Percentiles rank a stretch among this genome's conserved stretches.
Evolutionary conservation across 306 rosid genomes (phyloP).

Genomic region (Purshia tridentata): DNA sequence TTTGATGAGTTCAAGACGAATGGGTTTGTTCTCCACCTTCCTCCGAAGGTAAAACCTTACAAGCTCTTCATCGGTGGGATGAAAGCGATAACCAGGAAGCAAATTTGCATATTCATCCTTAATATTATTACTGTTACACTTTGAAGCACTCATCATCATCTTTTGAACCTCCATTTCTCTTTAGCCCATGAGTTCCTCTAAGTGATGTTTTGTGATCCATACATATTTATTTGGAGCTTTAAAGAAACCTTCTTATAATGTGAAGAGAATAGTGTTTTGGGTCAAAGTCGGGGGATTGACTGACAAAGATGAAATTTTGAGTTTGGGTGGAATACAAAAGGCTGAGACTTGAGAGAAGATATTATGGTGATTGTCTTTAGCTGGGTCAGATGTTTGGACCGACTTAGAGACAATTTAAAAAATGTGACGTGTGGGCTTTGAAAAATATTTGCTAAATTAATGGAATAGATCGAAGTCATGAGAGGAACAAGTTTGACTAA

Average conservation of each 20-base stretch:
- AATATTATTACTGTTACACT: neutral
- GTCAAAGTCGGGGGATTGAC: slow-evolving; percentile 4
- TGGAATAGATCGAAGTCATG: neutral
- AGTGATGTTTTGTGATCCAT: neutral
- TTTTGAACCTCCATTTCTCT: slow-evolving; percentile 15
- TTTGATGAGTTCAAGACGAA: slow-evolving; percentile 27
- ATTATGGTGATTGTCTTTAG: neutral
- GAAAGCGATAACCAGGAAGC: slow-evolving; percentile 35
- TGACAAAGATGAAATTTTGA: neutral
- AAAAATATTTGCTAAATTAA: neutral
- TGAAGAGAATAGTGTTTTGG: slow-evolving; percentile 2
- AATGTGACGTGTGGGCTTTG: neutral
- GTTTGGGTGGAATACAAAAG: neutral
- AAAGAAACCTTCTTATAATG: neutral
- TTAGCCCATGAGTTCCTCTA: slow-evolving; percentile 2
- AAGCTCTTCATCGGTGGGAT: slow-evolving; percentile 37
- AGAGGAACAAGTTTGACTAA: slow-evolving; percentile 15
- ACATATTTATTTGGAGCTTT: neutral
- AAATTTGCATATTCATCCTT: neutral
- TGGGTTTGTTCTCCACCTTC: slow-evolving; percentile 27
- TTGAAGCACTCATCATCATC: slow-evolving; percentile 14
- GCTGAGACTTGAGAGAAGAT: neutral
- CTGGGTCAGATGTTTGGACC: slow-evolving; percentile 5
- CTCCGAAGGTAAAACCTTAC: slow-evolving; percentile 27
- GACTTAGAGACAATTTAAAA: neutral